Evolutionary conservation across 2,329 filamentous ascomycete species (phyloP), one percentile per base, ranked within the genome.

Genomic region (Thielaviopsis ethacetica): DNA sequence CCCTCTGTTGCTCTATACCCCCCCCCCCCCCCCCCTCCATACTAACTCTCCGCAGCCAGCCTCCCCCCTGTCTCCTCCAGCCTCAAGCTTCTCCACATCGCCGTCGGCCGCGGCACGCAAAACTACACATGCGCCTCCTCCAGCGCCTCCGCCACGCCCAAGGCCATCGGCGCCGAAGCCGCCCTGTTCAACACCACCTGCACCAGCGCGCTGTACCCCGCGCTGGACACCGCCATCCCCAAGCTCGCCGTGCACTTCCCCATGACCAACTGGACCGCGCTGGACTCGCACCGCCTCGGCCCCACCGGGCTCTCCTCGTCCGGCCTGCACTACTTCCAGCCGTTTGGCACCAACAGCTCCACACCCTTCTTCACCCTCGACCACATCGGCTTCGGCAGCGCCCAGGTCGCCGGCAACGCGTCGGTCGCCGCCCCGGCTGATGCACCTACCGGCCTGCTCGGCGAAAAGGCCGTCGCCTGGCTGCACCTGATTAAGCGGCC

Each of bases 181-280:
- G 84, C 81, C 1, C 86, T 97, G 65, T 96, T 87, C 82, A 90
- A 96, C 72, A 86, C 84, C 61, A 87, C 83, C 65, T 96, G 91
- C 72, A 71, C 91, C 38, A 86, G 85, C 6, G 77, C 85, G 50
- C 75, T 80, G 64, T 83, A 83, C 65, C 84, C 88, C 0, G 77
- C 82, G 58, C 74, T 93, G 17, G 75, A 91, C 50, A 68, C 75
- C 63, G 70, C 77, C 59, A 76, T 94, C 21, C 82, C 88, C 3
- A 74, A 74, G 61, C 79, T 89, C 60, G 81, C 85, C 1, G 77
- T 95, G 59, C 76, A 82, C 67, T 85, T 86, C 67, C 61, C 52
- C 21, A 58, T 60, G 9, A 47, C 34, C 15, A 34, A 59, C 54
- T 61, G 56, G 55, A 44, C 51, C n/a, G 52, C 44, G 7, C 30